phyloP scores from a whole-genome alignment of 345 rosid species.

The Syzygium jambos region DNA sequence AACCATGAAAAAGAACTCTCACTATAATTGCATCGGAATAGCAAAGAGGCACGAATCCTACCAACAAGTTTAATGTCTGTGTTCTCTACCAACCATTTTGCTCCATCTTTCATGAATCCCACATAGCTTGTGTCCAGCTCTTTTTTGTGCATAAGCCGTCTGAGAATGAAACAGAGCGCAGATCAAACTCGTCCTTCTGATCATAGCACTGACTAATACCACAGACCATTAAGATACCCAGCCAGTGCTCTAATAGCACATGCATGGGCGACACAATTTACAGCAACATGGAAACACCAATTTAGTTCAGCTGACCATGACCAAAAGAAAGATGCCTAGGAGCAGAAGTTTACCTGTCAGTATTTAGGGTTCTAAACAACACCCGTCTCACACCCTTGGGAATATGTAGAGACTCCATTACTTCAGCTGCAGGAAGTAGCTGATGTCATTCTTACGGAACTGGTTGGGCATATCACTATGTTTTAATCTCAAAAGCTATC shows the following conservation, averaged over 20 bases:
- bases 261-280: background rate
- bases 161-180: slow-evolving; percentile 9
- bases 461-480: background rate
- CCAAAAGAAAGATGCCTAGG: background rate
- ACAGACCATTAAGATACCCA: background rate
- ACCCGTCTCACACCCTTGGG: slow-evolving; percentile 77
- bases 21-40: background rate
- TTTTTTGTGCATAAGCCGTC: slow-evolving; percentile 75
- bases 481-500: background rate
- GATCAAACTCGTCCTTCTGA: background rate
- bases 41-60: slow-evolving; percentile 7
- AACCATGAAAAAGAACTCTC: background rate
- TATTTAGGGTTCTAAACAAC: slow-evolving; percentile 76
- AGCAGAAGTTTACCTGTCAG: slow-evolving; percentile 48
- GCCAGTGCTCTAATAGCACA: background rate
- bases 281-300: background rate
- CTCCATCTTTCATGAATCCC: slow-evolving; percentile 79
- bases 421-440: slow-evolving; percentile 43
- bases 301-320: background rate
- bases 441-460: background rate
- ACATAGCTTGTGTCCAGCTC: slow-evolving; percentile 72
- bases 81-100: slow-evolving; percentile 83
- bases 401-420: slow-evolving; percentile 70
- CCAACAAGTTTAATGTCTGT: slow-evolving; percentile 86
- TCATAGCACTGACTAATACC: background rate